phyloP scores from a whole-genome alignment of 2,329 filamentous ascomycete genomes.

The Colletotrichum cereale region DNA sequence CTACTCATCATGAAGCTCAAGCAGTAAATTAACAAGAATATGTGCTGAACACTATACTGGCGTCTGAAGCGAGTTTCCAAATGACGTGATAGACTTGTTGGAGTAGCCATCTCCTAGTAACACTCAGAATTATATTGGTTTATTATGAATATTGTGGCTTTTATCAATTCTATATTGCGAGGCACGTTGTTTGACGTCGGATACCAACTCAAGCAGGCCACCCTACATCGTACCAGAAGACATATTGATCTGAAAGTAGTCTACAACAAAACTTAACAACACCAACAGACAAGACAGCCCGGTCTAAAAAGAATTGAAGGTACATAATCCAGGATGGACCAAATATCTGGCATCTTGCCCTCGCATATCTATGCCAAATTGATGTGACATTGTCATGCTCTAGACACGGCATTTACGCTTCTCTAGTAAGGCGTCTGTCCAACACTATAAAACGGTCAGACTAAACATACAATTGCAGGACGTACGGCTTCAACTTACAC shows the following conservation, averaged over 20 bases:
- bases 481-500: background rate
- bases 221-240: background rate
- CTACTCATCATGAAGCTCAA: background rate
- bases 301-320: background rate
- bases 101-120: too few relatives aligned
- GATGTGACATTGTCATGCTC: background rate
- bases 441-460: background rate
- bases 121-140: background rate
- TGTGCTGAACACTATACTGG: constrained; percentile 44
- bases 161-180: background rate
- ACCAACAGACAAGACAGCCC: background rate
- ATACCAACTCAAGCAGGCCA: background rate
- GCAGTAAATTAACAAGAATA: constrained; percentile 44
- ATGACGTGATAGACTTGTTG: constrained; percentile 41
- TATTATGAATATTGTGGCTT: background rate
- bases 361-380: too few relatives aligned
- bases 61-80: constrained; percentile 26
- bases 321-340: too few relatives aligned
- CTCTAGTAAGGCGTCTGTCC: constrained; percentile 4
- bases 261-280: too few relatives aligned
- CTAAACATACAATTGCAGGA: background rate
- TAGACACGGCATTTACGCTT: too few relatives aligned
- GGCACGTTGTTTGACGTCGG: too few relatives aligned
- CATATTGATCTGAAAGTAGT: background rate
- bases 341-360: too few relatives aligned